Evolutionary conservation across 345 rosid species (phyloP).

Genomic region (Lepidium didymum): DNA sequence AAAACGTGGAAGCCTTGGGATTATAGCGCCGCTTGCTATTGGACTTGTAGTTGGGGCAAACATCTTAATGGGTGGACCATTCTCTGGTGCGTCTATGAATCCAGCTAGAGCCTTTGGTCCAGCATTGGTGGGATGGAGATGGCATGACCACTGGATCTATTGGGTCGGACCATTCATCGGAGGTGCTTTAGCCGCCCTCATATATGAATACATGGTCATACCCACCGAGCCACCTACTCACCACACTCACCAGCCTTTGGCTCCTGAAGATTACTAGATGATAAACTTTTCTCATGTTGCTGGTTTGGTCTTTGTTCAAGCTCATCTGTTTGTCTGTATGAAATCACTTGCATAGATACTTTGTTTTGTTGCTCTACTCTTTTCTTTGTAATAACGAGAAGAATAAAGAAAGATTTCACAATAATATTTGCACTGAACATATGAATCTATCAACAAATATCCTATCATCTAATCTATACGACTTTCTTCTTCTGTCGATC

Average conservation of each 20-base stretch:
- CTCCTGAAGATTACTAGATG: conserved; percentile 69
- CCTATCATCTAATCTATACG: background rate
- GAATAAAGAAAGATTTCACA: conserved; percentile 15
- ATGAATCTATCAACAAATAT: background rate
- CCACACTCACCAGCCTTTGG: conserved; percentile 58
- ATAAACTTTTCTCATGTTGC: background rate
- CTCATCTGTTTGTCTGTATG: background rate
- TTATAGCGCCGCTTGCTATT: conserved; percentile 29
- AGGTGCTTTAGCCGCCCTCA: conserved; percentile 26
- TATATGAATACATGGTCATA: conserved; percentile 53
- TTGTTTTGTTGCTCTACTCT: conserved; percentile 5
- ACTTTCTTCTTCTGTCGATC: background rate
- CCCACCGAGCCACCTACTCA: conserved; percentile 37
- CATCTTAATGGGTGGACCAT: conserved; percentile 30
- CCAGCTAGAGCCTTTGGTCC: conserved; percentile 42
- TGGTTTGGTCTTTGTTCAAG: background rate
- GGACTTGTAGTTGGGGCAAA: conserved; percentile 30
- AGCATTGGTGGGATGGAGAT: conserved; percentile 37
- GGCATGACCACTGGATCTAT: conserved; percentile 36
- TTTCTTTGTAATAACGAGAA: conserved; percentile 6
- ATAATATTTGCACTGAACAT: background rate
- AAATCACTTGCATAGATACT: conserved; percentile 9
- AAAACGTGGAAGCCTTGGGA: conserved; percentile 31
- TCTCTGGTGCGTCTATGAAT: conserved; percentile 33
- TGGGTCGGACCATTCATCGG: conserved; percentile 36